Conservation (phyloP, 495 filamentous ascomycete species). For the Bacidia gigantensis region DNA sequence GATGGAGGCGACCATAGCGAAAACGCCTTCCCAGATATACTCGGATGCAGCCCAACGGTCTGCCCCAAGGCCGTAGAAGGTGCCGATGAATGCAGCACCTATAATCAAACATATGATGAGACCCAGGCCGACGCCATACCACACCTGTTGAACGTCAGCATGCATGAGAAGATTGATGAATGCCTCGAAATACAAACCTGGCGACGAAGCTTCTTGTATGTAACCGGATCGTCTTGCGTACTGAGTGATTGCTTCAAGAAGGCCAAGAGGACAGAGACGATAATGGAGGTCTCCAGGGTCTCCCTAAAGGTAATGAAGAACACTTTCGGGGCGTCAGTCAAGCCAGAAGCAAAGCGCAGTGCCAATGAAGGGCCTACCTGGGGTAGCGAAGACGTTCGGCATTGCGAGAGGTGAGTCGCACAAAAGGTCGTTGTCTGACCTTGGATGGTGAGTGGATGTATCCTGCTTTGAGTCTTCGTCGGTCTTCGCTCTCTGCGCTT, state of each 20-base stretch:
- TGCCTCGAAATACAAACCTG: constrained; percentile 39
- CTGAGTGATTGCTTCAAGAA: constrained; percentile 70
- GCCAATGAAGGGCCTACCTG: constrained; percentile 18
- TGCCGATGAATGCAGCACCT: constrained; percentile 61
- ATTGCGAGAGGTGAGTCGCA: constrained; percentile 15
- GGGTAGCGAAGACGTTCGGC: constrained; percentile 30
- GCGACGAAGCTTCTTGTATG: constrained; percentile 54
- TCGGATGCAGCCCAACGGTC: constrained; percentile 53
- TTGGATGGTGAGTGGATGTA: constrained; percentile 1
- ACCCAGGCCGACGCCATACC: constrained; percentile 51
- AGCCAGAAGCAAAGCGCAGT: neutral
- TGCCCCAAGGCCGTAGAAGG: constrained; percentile 58
- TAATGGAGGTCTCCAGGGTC: constrained; percentile 64
- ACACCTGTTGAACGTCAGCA: constrained; percentile 19
- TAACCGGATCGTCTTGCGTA: constrained; percentile 36
- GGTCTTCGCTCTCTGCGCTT: neutral
- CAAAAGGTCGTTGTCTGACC: constrained; percentile 6
- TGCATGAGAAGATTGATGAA: neutral
- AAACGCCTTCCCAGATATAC: constrained; percentile 65
- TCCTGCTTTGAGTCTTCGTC: neutral
- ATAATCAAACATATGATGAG: constrained; percentile 53
- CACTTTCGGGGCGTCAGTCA: constrained; percentile 24
- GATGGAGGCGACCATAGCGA: constrained; percentile 53
- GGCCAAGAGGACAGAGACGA: constrained; percentile 69
- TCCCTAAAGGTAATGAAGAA: constrained; percentile 86